Percentiles rank a stretch among this genome's conserved stretches.
Conservation (phyloP, 768 basidiomycete species). For the Pleurotus pulmonarius region DNA sequence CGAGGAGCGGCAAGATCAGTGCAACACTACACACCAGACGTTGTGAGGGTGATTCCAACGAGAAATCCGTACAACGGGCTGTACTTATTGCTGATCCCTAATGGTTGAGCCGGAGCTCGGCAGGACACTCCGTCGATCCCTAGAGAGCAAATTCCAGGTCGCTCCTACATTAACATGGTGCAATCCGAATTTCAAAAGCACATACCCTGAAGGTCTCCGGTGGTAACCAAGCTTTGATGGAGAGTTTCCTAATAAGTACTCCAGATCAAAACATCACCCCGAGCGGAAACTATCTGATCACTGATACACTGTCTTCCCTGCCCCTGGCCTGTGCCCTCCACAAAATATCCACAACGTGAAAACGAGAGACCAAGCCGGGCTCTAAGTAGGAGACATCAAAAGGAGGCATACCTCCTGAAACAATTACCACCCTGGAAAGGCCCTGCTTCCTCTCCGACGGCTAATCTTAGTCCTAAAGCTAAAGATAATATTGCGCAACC, state of each 20-base stretch:
- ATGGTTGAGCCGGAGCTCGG: not conserved
- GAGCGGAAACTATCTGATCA: slow-evolving; percentile 5
- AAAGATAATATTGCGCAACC: not conserved
- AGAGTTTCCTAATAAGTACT: not conserved
- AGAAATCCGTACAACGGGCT: slow-evolving; percentile 7
- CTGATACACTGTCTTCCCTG: slow-evolving; percentile 1
- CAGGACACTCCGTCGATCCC: not conserved
- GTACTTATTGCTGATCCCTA: slow-evolving; percentile 6
- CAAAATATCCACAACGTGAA: slow-evolving; percentile 1
- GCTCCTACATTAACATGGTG: not conserved
- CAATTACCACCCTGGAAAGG: not conserved
- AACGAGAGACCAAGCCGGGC: not conserved
- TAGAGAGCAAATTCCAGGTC: slow-evolving; percentile 6
- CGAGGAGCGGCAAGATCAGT: slow-evolving; percentile 7
- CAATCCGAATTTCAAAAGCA: not conserved
- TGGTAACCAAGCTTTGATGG: slow-evolving; percentile 8
- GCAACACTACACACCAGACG: not conserved
- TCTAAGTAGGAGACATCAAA: not conserved
- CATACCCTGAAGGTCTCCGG: slow-evolving; percentile 1
- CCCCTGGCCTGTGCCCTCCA: slow-evolving; percentile 3
- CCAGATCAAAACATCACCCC: slow-evolving; percentile 8
- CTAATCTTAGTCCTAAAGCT: not conserved
- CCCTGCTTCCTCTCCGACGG: not conserved
- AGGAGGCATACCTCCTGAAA: slow-evolving; percentile 7
- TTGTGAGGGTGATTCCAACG: slow-evolving; percentile 1